Evolutionary conservation across 2,329 filamentous ascomycete species (phyloP).

Genomic region (Talaromyces piceae): DNA sequence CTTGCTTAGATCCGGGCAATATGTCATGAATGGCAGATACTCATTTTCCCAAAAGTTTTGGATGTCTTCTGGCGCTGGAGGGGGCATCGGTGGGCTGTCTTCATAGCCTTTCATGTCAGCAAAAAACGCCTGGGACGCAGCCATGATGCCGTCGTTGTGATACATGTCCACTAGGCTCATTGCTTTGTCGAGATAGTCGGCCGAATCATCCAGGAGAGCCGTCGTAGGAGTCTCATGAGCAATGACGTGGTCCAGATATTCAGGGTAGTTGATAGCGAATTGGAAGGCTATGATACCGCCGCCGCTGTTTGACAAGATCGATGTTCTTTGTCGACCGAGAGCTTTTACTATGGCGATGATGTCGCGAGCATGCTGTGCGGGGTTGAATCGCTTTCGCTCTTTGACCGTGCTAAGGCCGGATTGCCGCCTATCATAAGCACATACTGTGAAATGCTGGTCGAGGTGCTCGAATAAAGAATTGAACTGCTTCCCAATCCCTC

Average conservation of each 20-base stretch:
- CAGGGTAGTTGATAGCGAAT: neutral
- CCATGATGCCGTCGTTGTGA: neutral
- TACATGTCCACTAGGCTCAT: neutral
- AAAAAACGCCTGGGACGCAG: neutral
- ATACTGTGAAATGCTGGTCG: neutral
- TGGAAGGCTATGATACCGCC: neutral
- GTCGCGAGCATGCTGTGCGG: neutral
- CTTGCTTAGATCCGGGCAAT: neutral
- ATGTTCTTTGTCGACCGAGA: neutral
- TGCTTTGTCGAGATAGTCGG: neutral
- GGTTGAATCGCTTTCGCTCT: neutral
- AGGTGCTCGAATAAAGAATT: neutral
- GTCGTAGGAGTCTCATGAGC: neutral
- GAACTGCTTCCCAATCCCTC: neutral
- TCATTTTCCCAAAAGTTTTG: neutral
- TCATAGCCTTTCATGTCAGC: neutral
- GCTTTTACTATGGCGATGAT: neutral
- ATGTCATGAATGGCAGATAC: neutral
- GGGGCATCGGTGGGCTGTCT: neutral
- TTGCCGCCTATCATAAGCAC: neutral
- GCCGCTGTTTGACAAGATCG: neutral
- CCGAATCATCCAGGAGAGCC: neutral
- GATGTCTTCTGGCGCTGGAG: neutral
- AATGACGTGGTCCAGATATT: neutral
- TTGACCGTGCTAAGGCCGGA: neutral